A percentile compares a stretch with the other conserved stretches of the same genome.
Conservation (phyloP, 2,329 filamentous ascomycete genomes). For the Nannizzia gypsea region DNA sequence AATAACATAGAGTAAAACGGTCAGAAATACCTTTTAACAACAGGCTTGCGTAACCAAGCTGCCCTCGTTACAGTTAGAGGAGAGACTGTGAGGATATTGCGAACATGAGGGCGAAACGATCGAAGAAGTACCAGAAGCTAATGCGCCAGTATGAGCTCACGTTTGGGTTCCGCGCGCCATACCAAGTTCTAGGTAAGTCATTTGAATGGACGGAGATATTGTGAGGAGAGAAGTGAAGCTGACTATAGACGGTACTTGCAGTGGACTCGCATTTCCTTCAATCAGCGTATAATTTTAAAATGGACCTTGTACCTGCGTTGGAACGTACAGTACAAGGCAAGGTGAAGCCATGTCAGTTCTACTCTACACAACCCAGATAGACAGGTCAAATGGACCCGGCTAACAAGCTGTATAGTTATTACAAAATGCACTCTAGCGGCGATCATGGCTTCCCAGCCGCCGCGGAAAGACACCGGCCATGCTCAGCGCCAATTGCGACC, state of each 20-base stretch:
- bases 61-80: background rate
- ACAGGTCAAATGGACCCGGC: background rate
- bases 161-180: conserved; percentile 86
- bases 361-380: background rate
- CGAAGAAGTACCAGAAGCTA: conserved; percentile 73
- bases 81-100: conserved; percentile 14
- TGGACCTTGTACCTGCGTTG: conserved; percentile 68
- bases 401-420: conserved; percentile 46
- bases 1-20: background rate
- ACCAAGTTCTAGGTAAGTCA: conserved; percentile 63
- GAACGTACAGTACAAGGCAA: conserved; percentile 76
- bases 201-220: background rate
- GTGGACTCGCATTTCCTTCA: conserved; percentile 77
- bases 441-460: conserved; percentile 22
- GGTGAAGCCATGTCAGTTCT: conserved; percentile 62
- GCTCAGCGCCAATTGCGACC: conserved; percentile 29
- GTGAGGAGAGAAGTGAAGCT: conserved; percentile 4
- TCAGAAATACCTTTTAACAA: background rate
- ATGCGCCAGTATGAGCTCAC: conserved; percentile 82
- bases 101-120: conserved; percentile 56
- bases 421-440: conserved; percentile 51
- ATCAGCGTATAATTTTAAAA: conserved; percentile 73
- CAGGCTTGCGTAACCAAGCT: too few relatives aligned
- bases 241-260: conserved; percentile 20
- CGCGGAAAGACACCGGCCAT: conserved; percentile 14